Conservation (phyloP, 768 basidiomycete species). For the Lentinula detonsa region DNA sequence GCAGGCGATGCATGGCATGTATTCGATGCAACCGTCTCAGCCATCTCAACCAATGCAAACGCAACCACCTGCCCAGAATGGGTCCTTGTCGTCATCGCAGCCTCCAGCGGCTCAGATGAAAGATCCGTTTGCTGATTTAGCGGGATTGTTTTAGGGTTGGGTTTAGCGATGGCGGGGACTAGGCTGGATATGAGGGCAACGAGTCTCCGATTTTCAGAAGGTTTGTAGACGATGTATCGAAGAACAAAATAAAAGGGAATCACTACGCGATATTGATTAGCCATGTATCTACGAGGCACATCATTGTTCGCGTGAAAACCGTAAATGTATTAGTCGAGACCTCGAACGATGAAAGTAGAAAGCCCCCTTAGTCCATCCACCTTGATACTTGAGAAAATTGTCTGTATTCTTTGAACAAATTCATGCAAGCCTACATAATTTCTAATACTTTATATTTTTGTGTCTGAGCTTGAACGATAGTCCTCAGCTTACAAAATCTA, state of each 20-base stretch:
- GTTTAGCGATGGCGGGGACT: too few species aligned
- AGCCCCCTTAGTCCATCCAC: too few species aligned
- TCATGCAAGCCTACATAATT: too few species aligned
- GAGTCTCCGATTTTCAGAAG: neutral
- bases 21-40: conserved; percentile 10
- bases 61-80: neutral
- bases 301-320: neutral
- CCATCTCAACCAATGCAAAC: conserved; percentile 18
- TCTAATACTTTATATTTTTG: too few species aligned
- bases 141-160: conserved; percentile 53
- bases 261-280: neutral
- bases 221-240: too few species aligned
- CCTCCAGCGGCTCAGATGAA: conserved; percentile 35
- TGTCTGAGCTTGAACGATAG: too few species aligned
- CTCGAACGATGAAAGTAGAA: too few species aligned
- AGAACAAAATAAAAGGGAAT: neutral
- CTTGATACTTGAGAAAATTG: too few species aligned
- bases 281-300: neutral
- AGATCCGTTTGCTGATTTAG: conserved; percentile 84
- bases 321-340: too few species aligned
- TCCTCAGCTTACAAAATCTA: too few species aligned
- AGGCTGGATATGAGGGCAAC: too few species aligned
- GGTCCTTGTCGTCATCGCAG: conserved; percentile 10
- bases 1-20: neutral
- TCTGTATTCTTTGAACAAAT: too few species aligned